Base-by-base conservation (phyloP, 208 protist genomes). In the Acanthamoeba rhysodes region DNA sequence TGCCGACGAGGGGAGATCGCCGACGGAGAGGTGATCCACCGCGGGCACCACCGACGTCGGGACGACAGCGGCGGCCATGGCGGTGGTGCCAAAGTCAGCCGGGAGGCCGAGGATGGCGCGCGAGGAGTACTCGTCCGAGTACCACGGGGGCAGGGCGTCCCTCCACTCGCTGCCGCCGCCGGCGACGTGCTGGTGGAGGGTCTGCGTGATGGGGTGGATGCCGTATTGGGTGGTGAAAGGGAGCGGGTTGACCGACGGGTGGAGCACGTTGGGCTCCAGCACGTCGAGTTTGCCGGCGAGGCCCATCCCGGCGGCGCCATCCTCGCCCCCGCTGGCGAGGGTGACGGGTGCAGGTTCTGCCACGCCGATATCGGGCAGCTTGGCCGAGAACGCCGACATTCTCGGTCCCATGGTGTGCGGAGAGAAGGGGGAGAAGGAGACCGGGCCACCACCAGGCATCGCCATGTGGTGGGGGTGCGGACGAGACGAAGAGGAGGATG, bases 291-390 rank as follows among this genome's bases (percentile, higher is more conserved):
- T 92, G 41, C 10, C 24, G 9, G 27, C 53, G 2, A 55, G 9
- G 14, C 8, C 9, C 64, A 7, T 29, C 4, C 16, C 18, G 37
- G 41, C 41, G 9, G 22, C 32, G 22, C 27, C 10, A 82, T 18
- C 72, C 16, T 16, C 6, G 29, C 27, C 37, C 37, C 74, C 59
- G 84, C 50, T 92, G 85, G 55, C 10, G 7, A 74, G 22, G 41
- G 55, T 88, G 32, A 12, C 64, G 20, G 64, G 55, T 14, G 37
- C 64, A 7, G 20, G 0, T 24, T 92, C 85, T 16, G 24, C 55
- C 41, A 45, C 85, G 37, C 59, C 64, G 59, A 92, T 66, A 48
- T 92, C 85, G 57, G 85, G 85, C 85, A 92, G 85, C 85, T 92
- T 92, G 85, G 85, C 55, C 57, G 85, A 92, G 85, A 92, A 92